Percentiles rank a stretch among this genome's conserved stretches.
Evolutionary conservation across 2,329 filamentous ascomycete genomes (phyloP).

Genomic region (Colletotrichum australisinense): DNA sequence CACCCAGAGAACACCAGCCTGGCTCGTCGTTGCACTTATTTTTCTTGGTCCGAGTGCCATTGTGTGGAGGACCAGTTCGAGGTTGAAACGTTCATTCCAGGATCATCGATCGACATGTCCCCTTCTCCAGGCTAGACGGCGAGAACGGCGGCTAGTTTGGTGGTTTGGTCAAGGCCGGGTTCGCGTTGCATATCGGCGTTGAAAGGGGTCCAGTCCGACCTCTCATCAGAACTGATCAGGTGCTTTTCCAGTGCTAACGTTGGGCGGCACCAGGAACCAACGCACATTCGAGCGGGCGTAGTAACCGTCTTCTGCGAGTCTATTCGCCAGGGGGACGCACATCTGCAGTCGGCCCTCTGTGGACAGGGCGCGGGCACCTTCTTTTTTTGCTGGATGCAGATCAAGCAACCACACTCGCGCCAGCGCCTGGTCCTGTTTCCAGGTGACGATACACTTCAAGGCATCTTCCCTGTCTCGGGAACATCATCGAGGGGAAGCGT

Average conservation of each 20-base stretch:
- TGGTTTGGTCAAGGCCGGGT: slow-evolving; percentile 2
- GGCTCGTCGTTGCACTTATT: slow-evolving; percentile 5
- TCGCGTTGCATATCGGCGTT: neutral
- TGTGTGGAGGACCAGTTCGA: slow-evolving; percentile 30
- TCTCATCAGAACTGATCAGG: neutral
- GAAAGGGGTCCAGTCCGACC: neutral
- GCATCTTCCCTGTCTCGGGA: slow-evolving; percentile 26
- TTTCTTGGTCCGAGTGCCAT: slow-evolving; percentile 23
- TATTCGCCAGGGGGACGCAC: slow-evolving; percentile 3
- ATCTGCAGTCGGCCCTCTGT: neutral
- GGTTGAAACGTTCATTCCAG: slow-evolving; percentile 35
- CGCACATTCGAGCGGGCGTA: neutral
- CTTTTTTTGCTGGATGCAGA: slow-evolving; percentile 12
- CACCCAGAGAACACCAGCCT: neutral
- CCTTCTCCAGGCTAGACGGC: neutral
- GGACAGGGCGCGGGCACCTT: neutral
- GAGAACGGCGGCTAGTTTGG: neutral
- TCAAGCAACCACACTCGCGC: slow-evolving; percentile 21
- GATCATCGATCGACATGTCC: slow-evolving; percentile 30
- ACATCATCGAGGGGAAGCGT: slow-evolving; percentile 6
- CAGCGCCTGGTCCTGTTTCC: slow-evolving; percentile 15
- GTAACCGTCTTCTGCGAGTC: neutral
- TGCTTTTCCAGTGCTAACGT: neutral
- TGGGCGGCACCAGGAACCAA: slow-evolving; percentile 1
- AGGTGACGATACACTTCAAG: neutral